phyloP scores from a whole-genome alignment of 2,329 filamentous ascomycete genomes.

The Epichloe amarillans region DNA sequence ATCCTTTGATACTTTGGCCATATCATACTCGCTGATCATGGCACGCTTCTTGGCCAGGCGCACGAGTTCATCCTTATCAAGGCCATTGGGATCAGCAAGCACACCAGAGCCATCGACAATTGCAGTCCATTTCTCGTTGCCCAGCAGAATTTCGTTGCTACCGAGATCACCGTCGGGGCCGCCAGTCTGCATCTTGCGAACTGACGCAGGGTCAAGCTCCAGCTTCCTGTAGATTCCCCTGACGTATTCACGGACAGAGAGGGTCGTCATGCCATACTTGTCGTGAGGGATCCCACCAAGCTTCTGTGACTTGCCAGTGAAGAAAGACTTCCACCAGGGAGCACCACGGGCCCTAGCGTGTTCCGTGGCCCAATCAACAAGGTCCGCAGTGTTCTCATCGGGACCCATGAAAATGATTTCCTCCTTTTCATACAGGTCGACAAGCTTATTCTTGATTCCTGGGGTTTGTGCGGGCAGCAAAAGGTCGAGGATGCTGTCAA shows the following conservation, averaged over 20 bases:
- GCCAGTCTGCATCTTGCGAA: conserved; percentile 93
- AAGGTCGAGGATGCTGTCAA: conserved; percentile 94
- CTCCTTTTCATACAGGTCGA: conserved; percentile 86
- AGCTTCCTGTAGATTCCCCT: conserved; percentile 95
- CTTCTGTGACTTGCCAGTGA: conserved; percentile 95
- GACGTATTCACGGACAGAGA: conserved; percentile 92
- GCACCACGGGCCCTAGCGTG: conserved; percentile 79
- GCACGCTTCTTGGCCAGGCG: conserved; percentile 73
- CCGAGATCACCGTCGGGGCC: conserved; percentile 93
- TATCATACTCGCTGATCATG: conserved; percentile 84
- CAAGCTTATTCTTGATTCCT: conserved; percentile 97
- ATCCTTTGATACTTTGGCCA: conserved; percentile 69
- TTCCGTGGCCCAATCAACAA: conserved; percentile 97
- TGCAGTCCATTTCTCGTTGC: conserved; percentile 88
- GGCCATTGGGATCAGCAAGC: conserved; percentile 79
- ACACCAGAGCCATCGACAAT: conserved; percentile 97
- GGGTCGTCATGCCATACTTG: conserved; percentile 90
- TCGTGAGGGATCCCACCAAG: conserved; percentile 92
- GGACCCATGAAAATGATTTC: conserved; percentile 98
- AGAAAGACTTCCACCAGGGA: conserved; percentile 99
- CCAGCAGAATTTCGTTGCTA: conserved; percentile 92
- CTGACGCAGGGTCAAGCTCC: conserved; percentile 69
- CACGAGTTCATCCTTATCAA: conserved; percentile 71
- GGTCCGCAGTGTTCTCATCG: conserved; percentile 94
- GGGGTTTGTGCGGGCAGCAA: conserved; percentile 80